Percentiles rank a stretch among this genome's conserved stretches.
These are phyloP conservation scores for Hygrophorus pudorinus DNA, from an alignment of 768 basidiomycete species.

Conservation along the genomic window DNA sequence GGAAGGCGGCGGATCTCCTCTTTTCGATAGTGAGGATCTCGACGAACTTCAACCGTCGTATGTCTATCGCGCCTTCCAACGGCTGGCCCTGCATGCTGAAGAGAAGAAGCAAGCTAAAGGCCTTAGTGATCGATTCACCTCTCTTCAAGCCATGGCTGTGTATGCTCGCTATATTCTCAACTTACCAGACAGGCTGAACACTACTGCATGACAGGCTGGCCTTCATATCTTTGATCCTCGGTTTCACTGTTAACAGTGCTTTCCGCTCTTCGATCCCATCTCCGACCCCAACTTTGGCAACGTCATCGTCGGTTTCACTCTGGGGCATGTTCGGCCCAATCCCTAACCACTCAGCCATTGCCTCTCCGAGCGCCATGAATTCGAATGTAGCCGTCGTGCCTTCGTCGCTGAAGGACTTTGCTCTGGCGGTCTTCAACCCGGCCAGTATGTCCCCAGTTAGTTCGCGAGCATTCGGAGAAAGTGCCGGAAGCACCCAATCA, in stretches of 20 bases:
- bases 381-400: slow-evolving; percentile 23
- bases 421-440: slow-evolving; percentile 41
- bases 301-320: slow-evolving; percentile 17
- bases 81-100: slow-evolving; percentile 24
- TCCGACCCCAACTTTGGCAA: slow-evolving; percentile 18
- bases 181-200: slow-evolving; percentile 10
- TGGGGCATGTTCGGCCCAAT: slow-evolving; percentile 34
- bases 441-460: slow-evolving; percentile 34
- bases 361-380: slow-evolving; percentile 17
- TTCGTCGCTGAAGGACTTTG: slow-evolving; percentile 38
- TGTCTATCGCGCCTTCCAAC: slow-evolving; percentile 36
- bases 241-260: slow-evolving; percentile 41
- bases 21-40: slow-evolving; percentile 42
- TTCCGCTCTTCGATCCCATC: slow-evolving; percentile 31
- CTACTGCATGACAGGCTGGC: slow-evolving; percentile 41
- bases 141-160: slow-evolving; percentile 56
- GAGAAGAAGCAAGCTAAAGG: slow-evolving; percentile 27
- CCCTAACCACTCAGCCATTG: slow-evolving; percentile 27
- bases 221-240: slow-evolving; percentile 60
- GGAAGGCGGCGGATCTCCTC: slow-evolving; percentile 19
- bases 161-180: slow-evolving; percentile 24
- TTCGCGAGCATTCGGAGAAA: slow-evolving; percentile 9
- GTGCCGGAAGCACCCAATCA: not conserved
- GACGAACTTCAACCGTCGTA: slow-evolving; percentile 29
- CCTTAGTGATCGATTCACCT: slow-evolving; percentile 32